Evolutionary conservation across 352 stramenopile genomes (phyloP).

Genomic region (Peronospora farinosa): DNA sequence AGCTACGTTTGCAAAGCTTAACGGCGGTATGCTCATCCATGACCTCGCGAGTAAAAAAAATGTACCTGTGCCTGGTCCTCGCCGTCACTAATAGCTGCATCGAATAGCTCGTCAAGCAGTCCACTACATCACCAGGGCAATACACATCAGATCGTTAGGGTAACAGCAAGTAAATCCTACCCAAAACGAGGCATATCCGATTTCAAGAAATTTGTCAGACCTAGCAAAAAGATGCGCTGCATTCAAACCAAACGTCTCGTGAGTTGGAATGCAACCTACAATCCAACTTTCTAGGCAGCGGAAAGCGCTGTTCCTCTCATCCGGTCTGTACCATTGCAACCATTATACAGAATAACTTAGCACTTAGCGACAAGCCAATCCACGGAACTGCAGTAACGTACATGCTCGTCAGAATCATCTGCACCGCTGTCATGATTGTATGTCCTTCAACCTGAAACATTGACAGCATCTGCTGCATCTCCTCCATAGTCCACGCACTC

Average conservation of each 20-base stretch:
- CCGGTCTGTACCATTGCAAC: slow-evolving; percentile 22
- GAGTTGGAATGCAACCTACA: slow-evolving; percentile 42
- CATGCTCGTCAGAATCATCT: slow-evolving; percentile 40
- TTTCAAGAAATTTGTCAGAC: slow-evolving; percentile 5
- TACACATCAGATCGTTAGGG: slow-evolving; percentile 1
- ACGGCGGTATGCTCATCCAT: not conserved
- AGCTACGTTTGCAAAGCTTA: slow-evolving; percentile 30
- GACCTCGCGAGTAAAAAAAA: not conserved
- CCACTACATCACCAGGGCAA: slow-evolving; percentile 21
- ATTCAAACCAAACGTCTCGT: slow-evolving; percentile 46
- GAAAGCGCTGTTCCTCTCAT: slow-evolving; percentile 35
- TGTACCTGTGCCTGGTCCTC: slow-evolving; percentile 45
- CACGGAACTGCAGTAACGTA: slow-evolving; percentile 11
- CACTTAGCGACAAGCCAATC: not conserved
- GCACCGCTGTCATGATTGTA: slow-evolving; percentile 38
- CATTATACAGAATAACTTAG: not conserved
- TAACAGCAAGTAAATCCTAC: not conserved
- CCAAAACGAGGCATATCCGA: not conserved
- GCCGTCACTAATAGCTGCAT: slow-evolving; percentile 22
- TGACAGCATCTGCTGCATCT: slow-evolving; percentile 27
- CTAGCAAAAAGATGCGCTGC: slow-evolving; percentile 33
- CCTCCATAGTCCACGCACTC: slow-evolving; percentile 18
- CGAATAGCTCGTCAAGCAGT: slow-evolving; percentile 39
- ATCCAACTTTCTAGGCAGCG: slow-evolving; percentile 65
- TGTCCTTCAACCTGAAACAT: slow-evolving; percentile 35